Base-by-base conservation (phyloP, 2,329 filamentous ascomycete genomes). In the Sodiomyces alkalinus region DNA sequence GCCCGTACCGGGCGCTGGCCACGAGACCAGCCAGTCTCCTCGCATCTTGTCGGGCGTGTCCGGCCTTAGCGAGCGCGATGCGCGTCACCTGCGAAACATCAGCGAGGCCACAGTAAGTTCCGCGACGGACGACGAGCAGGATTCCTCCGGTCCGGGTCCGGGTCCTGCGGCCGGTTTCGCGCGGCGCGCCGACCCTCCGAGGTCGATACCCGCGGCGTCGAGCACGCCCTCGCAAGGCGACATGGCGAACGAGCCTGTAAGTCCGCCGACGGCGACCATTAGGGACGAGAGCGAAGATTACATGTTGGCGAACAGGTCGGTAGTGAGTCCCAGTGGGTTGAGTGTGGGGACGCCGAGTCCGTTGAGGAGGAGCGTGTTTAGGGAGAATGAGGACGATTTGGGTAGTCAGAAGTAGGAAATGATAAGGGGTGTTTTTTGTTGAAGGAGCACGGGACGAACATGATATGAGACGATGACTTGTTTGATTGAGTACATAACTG, bases 101-200 rank as follows among this genome's bases (percentile, higher is more conserved):
- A 60, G 56, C 42, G 53, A 56, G 33, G 43, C 45, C 2, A 58
- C 53, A 3, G 51, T 58, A 15, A 53, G 48, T 32, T 54, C 52
- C 19, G 18, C 31, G 11, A 32, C 33, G 3, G 26, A 18, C 30
- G 18, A 1, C 35, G 19, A n/a, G n/a, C n/a, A n/a, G n/a, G n/a
- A n/a, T n/a, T n/a, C n/a, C n/a, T n/a, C n/a, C n/a, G n/a, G n/a
- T n/a, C n/a, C n/a, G n/a, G n/a, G n/a, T n/a, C n/a, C n/a, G n/a
- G n/a, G n/a, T n/a, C n/a, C n/a, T n/a, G n/a, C n/a, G n/a, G n/a
- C n/a, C n/a, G n/a, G n/a, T n/a, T n/a, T n/a, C n/a, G n/a, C n/a
- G n/a, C n/a, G n/a, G n/a, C n/a, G n/a, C n/a, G n/a, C n/a, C n/a
- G n/a, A n/a, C n/a, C n/a, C n/a, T n/a, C n/a, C n/a, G n/a, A n/a